These are phyloP conservation scores for Corynespora cassiicola DNA, from an alignment of 2,329 filamentous ascomycete genomes.

Conservation along the genomic window DNA sequence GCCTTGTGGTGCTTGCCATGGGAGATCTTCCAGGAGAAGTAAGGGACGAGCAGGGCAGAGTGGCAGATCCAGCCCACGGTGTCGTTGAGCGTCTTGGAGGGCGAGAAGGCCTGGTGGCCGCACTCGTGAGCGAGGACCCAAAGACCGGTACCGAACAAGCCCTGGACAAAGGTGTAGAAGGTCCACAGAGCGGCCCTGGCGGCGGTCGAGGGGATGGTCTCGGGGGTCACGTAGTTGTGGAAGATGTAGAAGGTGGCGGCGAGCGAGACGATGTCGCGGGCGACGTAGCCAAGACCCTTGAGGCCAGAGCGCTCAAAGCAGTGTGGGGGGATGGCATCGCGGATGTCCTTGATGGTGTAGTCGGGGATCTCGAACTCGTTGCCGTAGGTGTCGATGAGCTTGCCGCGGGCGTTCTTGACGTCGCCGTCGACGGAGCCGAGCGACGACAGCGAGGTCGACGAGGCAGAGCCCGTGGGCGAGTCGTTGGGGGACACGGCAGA, in stretches of 20 bases:
- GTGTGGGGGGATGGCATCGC: constrained; percentile 95
- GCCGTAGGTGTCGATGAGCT: constrained; percentile 89
- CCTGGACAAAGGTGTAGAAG: constrained; percentile 82
- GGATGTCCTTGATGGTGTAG: constrained; percentile 97
- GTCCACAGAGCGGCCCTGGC: constrained; percentile 70
- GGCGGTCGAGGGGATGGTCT: constrained; percentile 74
- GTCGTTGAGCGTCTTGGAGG: constrained; percentile 90
- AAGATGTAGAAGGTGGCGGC: constrained; percentile 83
- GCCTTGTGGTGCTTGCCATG: constrained; percentile 99
- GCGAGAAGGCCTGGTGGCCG: constrained; percentile 94
- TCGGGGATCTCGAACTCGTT: constrained; percentile 93
- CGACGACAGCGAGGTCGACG: constrained; percentile 91
- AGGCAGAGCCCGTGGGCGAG: constrained; percentile 70
- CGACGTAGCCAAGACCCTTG: constrained; percentile 80
- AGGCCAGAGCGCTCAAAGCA: constrained; percentile 88
- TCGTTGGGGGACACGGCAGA: constrained; percentile 59
- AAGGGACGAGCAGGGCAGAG: constrained; percentile 87
- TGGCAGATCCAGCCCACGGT: constrained; percentile 91
- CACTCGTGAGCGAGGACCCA: constrained; percentile 99
- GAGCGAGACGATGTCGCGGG: constrained; percentile 77
- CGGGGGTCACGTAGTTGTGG: constrained; percentile 88
- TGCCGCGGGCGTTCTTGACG: constrained; percentile 61
- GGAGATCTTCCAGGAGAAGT: constrained; percentile 99
- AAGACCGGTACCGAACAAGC: constrained; percentile 88
- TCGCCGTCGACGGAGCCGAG: constrained; percentile 71